Evolutionary conservation across 257 asterid genomes (phyloP).

Genomic region (Capsicum rhomboideum): DNA sequence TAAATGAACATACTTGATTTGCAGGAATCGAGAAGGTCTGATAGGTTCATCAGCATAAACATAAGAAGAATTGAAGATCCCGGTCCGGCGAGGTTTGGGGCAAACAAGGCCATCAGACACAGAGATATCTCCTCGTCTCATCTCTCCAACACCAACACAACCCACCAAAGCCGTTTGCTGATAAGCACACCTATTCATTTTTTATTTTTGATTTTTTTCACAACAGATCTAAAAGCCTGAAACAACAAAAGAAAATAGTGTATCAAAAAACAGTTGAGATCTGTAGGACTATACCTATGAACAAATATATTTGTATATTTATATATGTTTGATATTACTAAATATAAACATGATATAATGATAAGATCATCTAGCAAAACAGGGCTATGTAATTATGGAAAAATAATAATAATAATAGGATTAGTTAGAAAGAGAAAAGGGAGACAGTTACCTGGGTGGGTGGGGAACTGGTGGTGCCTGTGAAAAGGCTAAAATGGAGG

Average conservation of each 20-base stretch:
- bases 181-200: not conserved
- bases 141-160: not conserved
- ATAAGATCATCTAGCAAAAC: not conserved
- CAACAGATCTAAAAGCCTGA: not conserved
- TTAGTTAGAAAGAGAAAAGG: not conserved
- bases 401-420: not conserved
- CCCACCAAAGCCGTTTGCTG: not conserved
- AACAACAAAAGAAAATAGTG: not conserved
- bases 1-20: not conserved
- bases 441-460: not conserved
- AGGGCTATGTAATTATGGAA: not conserved
- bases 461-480: not conserved
- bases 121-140: not conserved
- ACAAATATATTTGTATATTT: not conserved
- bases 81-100: constrained; percentile 4
- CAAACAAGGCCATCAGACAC: not conserved
- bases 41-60: not conserved
- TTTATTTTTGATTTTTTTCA: not conserved
- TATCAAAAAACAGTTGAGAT: not conserved
- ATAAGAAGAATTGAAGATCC: too few species aligned
- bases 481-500: constrained; percentile 1
- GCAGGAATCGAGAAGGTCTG: not conserved
- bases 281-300: not conserved
- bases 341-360: not conserved
- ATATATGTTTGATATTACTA: not conserved